Evolutionary conservation across 495 filamentous ascomycete species (phyloP).

Genomic region (Neurospora intermedia): DNA sequence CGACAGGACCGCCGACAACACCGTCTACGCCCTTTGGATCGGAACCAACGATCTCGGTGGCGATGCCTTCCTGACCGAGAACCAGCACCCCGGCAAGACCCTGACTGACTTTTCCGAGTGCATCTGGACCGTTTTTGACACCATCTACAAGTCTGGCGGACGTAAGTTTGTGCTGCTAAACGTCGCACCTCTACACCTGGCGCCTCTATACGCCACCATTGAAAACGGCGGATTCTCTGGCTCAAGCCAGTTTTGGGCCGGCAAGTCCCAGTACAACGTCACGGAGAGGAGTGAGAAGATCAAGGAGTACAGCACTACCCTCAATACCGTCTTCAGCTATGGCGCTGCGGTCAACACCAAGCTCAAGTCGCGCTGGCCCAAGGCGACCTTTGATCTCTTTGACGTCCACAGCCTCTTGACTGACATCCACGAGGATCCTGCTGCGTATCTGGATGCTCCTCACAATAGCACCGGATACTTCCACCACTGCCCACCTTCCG

Average conservation of each 20-base stretch:
- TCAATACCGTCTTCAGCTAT: slow-evolving; percentile 53
- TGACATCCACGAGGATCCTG: slow-evolving; percentile 52
- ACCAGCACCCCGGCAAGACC: slow-evolving; percentile 44
- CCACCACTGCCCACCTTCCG: slow-evolving; percentile 37
- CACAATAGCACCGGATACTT: slow-evolving; percentile 52
- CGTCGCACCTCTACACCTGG: slow-evolving; percentile 48
- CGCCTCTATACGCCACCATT: slow-evolving; percentile 47
- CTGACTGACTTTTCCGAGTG: slow-evolving; percentile 55
- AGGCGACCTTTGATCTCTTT: slow-evolving; percentile 51
- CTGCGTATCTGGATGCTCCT: slow-evolving; percentile 48
- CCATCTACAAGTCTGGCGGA: slow-evolving; percentile 52
- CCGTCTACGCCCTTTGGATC: slow-evolving; percentile 67
- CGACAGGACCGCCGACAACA: slow-evolving; percentile 40
- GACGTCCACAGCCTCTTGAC: slow-evolving; percentile 52
- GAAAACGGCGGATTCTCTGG: slow-evolving; percentile 36
- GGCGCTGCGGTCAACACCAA: slow-evolving; percentile 45
- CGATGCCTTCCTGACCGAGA: slow-evolving; percentile 51
- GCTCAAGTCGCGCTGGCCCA: slow-evolving; percentile 45
- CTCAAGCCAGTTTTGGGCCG: slow-evolving; percentile 46
- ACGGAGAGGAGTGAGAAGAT: slow-evolving; percentile 43
- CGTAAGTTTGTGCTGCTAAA: slow-evolving; percentile 62
- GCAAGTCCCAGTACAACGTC: slow-evolving; percentile 43
- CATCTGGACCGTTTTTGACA: slow-evolving; percentile 47
- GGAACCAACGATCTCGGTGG: slow-evolving; percentile 67
- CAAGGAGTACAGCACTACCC: slow-evolving; percentile 45